A percentile compares a stretch with the other conserved stretches of the same genome.
These are phyloP conservation scores for Aspergillus pseudoviridinutans DNA, from an alignment of 2,329 filamentous ascomycete genomes.

Conservation along the genomic window DNA sequence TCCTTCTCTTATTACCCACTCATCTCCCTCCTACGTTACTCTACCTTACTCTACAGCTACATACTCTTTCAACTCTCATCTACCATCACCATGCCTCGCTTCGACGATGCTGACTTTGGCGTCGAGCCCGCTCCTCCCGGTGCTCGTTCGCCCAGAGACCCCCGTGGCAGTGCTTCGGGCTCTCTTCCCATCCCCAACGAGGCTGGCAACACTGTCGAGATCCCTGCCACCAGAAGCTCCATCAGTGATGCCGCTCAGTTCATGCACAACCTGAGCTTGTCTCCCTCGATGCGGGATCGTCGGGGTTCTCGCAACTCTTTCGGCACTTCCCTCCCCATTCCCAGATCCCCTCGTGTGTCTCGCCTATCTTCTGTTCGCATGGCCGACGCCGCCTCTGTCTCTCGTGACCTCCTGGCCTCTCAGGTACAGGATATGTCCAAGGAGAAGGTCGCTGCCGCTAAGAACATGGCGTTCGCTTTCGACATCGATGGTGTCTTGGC, in stretches of 20 bases:
- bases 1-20: background rate
- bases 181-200: slow-evolving; percentile 43
- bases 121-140: slow-evolving; percentile 31
- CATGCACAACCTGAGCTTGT: slow-evolving; percentile 69
- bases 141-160: slow-evolving; percentile 25
- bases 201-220: slow-evolving; percentile 57
- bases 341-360: slow-evolving; percentile 64
- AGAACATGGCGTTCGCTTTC: slow-evolving; percentile 80
- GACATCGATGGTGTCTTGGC: slow-evolving; percentile 67
- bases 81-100: slow-evolving; percentile 53
- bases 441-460: slow-evolving; percentile 64
- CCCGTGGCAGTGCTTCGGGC: slow-evolving; percentile 21
- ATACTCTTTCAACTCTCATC: background rate
- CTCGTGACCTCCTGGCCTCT: slow-evolving; percentile 64
- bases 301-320: slow-evolving; percentile 72
- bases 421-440: slow-evolving; percentile 65
- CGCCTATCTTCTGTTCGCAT: slow-evolving; percentile 61
- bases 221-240: slow-evolving; percentile 64
- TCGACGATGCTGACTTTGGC: slow-evolving; percentile 55
- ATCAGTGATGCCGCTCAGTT: slow-evolving; percentile 64
- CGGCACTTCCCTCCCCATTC: slow-evolving; percentile 68
- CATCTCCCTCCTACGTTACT: background rate
- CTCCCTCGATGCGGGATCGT: slow-evolving; percentile 64
- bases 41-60: background rate
- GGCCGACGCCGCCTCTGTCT: slow-evolving; percentile 47